Evolutionary conservation across 306 rosid species (phyloP).

Genomic region (Boehmeria nivea): DNA sequence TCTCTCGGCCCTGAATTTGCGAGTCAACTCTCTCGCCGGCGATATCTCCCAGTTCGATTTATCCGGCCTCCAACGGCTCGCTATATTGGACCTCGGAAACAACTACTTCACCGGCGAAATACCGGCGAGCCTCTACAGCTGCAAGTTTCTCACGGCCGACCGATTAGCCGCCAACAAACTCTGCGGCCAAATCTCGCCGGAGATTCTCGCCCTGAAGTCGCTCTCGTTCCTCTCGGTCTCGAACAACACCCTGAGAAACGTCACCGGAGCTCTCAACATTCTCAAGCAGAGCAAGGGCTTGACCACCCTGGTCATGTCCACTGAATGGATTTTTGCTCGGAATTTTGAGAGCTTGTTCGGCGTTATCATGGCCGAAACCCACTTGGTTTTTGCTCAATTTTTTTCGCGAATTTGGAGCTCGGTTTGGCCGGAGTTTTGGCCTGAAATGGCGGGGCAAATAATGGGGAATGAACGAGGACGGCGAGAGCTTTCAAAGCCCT

Average conservation of each 20-base stretch:
- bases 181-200: slow-evolving; percentile 56
- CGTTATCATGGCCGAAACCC: too few species aligned
- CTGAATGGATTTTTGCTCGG: too few species aligned
- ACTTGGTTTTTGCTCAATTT: too few species aligned
- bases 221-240: slow-evolving; percentile 73
- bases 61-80: slow-evolving; percentile 46
- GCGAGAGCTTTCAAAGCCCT: too few species aligned
- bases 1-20: slow-evolving; percentile 59
- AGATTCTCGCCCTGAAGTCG: slow-evolving; percentile 49
- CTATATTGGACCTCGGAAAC: slow-evolving; percentile 73
- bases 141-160: slow-evolving; percentile 65
- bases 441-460: too few species aligned
- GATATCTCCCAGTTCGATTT: slow-evolving; percentile 58
- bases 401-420: too few species aligned
- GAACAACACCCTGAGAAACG: slow-evolving; percentile 48
- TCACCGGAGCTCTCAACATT: slow-evolving; percentile 53
- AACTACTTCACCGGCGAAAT: slow-evolving; percentile 61
- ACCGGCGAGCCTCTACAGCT: slow-evolving; percentile 67
- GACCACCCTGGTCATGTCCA: slow-evolving; percentile 56
- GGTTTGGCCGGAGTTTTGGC: too few species aligned
- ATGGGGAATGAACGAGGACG: too few species aligned
- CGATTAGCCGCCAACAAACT: slow-evolving; percentile 64
- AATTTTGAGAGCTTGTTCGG: too few species aligned
- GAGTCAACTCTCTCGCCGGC: slow-evolving; percentile 68
- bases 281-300: slow-evolving; percentile 61